A percentile compares a stretch with the other conserved stretches of the same genome.
These are phyloP conservation scores for Thielaviopsis ethacetica DNA, from an alignment of 2,329 filamentous ascomycete genomes.

Conservation along the genomic window DNA sequence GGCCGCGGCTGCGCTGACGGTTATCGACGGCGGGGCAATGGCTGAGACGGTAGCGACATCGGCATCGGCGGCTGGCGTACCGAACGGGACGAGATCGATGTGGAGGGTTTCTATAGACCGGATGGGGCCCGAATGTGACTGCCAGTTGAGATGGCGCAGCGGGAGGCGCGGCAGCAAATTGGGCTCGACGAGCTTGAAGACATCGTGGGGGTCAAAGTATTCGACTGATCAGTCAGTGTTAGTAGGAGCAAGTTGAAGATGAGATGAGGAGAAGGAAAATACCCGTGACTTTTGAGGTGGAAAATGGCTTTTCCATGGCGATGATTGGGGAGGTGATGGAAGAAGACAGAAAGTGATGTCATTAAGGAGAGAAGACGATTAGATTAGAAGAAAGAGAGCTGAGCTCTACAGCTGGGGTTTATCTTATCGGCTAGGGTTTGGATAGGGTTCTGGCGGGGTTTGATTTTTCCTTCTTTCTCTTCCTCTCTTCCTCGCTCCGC, in stretches of 20 bases:
- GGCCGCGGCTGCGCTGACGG: slow-evolving; percentile 15
- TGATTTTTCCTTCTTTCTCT: no score
- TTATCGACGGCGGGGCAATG: no score
- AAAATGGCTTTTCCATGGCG: slow-evolving; percentile 47
- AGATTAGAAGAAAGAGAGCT: no score
- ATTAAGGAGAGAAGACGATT: no score
- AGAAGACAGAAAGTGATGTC: background rate
- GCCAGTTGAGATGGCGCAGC: slow-evolving; percentile 88
- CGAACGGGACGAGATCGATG: slow-evolving; percentile 63
- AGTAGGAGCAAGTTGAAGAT: background rate
- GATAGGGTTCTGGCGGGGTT: no score
- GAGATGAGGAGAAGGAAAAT: slow-evolving; percentile 16
- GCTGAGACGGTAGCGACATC: slow-evolving; percentile 20
- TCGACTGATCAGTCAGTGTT: slow-evolving; percentile 45
- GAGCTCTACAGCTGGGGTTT: background rate
- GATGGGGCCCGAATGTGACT: slow-evolving; percentile 77
- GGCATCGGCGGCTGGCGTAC: slow-evolving; percentile 27
- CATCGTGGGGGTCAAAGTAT: slow-evolving; percentile 82
- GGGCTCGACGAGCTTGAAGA: slow-evolving; percentile 68
- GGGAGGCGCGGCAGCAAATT: slow-evolving; percentile 67
- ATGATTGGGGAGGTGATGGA: background rate
- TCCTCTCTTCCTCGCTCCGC: no score
- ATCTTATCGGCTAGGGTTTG: background rate
- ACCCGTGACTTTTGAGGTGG: slow-evolving; percentile 67
- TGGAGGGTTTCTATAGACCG: slow-evolving; percentile 89